Percentiles rank a stretch among this genome's conserved stretches.
Conservation (phyloP, 805 yeast species). For the Kregervanrija fluxuum region DNA sequence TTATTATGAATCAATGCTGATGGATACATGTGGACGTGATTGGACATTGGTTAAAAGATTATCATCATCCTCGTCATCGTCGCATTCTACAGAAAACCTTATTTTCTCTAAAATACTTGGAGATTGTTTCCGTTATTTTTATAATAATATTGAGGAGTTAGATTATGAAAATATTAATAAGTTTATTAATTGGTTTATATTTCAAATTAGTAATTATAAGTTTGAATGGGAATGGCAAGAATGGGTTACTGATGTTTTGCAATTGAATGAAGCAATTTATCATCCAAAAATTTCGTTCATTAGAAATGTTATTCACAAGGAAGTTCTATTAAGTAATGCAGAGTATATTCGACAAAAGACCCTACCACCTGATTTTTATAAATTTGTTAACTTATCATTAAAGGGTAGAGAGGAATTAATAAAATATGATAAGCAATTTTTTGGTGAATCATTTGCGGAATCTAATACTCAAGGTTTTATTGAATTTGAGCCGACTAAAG, state of each 20-base stretch:
- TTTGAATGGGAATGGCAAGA: slow-evolving; percentile 98
- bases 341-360: slow-evolving; percentile 59
- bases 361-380: slow-evolving; percentile 51
- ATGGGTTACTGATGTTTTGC: slow-evolving; percentile 60
- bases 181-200: slow-evolving; percentile 84
- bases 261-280: slow-evolving; percentile 36
- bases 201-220: slow-evolving; percentile 87
- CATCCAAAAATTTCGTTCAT: slow-evolving; percentile 74
- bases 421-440: slow-evolving; percentile 30
- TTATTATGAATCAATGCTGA: slow-evolving; percentile 77
- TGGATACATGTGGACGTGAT: slow-evolving; percentile 80
- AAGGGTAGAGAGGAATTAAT: slow-evolving; percentile 29
- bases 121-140: slow-evolving; percentile 79
- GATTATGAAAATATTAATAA: slow-evolving; percentile 73
- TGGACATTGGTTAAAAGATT: slow-evolving; percentile 36
- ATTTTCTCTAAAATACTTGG: slow-evolving; percentile 93
- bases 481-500: slow-evolving; percentile 11
- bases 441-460: slow-evolving; percentile 24
- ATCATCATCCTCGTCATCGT: background rate
- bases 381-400: slow-evolving; percentile 39
- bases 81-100: slow-evolving; percentile 23
- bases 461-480: slow-evolving; percentile 9
- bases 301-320: slow-evolving; percentile 74
- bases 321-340: slow-evolving; percentile 73
- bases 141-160: slow-evolving; percentile 53